These are phyloP conservation scores for Cladorrhinum sp. DNA, from an alignment of 2,329 filamentous ascomycete genomes.

Conservation along the genomic window DNA sequence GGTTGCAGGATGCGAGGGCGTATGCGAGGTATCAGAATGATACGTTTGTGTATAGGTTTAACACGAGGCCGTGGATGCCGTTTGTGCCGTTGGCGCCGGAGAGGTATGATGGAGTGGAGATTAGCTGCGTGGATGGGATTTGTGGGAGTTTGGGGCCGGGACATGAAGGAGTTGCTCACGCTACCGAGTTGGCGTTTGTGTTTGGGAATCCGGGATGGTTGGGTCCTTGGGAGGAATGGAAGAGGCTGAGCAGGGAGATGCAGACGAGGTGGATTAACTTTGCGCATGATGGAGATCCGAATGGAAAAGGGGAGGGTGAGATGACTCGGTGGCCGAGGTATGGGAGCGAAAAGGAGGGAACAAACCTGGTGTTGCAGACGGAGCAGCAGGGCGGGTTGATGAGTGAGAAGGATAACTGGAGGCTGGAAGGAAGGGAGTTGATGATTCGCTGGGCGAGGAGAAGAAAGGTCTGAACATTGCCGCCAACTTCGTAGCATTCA, in stretches of 20 bases:
- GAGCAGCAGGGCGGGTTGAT: too few species aligned
- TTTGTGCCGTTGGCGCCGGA: neutral
- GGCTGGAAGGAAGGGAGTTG: slow-evolving; percentile 14
- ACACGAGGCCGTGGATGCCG: slow-evolving; percentile 11
- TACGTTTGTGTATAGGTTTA: slow-evolving; percentile 14
- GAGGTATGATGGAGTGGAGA: neutral
- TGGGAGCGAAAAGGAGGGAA: too few species aligned
- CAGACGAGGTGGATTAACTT: slow-evolving; percentile 13
- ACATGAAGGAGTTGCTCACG: slow-evolving; percentile 12
- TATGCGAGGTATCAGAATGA: slow-evolving; percentile 2
- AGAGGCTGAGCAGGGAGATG: slow-evolving; percentile 5
- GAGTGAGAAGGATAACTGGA: slow-evolving; percentile 10
- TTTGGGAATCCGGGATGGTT: slow-evolving; percentile 14
- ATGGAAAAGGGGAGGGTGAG: slow-evolving; percentile 1
- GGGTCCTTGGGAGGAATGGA: slow-evolving; percentile 9
- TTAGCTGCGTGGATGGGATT: neutral
- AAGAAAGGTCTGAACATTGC: slow-evolving; percentile 16
- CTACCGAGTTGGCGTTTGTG: slow-evolving; percentile 15
- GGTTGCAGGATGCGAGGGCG: slow-evolving; percentile 10
- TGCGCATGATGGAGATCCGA: slow-evolving; percentile 13
- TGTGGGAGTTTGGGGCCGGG: slow-evolving; percentile 10
- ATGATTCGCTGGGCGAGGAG: slow-evolving; percentile 12
- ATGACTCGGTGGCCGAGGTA: too few species aligned
- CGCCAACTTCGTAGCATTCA: too few species aligned
- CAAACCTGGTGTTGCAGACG: too few species aligned